Percentiles rank a stretch among this genome's conserved stretches.
phyloP scores from a whole-genome alignment of 1,284 basidiomycete genomes.

The Cerioporus squamosus region DNA sequence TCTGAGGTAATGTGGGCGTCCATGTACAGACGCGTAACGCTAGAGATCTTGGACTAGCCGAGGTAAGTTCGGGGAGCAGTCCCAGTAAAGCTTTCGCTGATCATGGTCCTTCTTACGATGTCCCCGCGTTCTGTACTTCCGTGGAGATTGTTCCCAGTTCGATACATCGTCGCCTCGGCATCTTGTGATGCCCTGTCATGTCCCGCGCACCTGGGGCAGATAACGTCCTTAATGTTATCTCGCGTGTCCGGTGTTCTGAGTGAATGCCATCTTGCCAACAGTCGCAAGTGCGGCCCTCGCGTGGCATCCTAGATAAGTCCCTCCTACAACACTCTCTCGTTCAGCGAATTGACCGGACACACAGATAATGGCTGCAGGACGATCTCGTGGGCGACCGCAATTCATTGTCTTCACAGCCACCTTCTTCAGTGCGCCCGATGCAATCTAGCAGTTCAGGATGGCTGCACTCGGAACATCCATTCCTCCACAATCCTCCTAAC shows the following conservation, averaged over 20 bases:
- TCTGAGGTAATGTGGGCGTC: background rate
- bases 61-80: slow-evolving; percentile 1
- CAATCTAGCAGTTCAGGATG: too few relatives aligned
- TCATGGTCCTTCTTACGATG: background rate
- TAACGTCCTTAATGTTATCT: slow-evolving; percentile 2
- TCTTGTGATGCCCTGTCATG: slow-evolving; percentile 1
- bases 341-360: background rate
- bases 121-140: background rate
- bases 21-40: too few relatives aligned
- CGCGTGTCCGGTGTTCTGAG: slow-evolving; percentile 13
- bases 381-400: too few relatives aligned
- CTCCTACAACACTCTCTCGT: background rate
- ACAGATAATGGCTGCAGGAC: background rate
- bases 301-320: slow-evolving; percentile 1
- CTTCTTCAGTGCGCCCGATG: too few relatives aligned
- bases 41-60: background rate
- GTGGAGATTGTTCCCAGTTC: background rate
- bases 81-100: slow-evolving; percentile 10
- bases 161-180: background rate
- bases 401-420: too few relatives aligned
- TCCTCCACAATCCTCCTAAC: too few relatives aligned
- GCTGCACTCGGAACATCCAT: too few relatives aligned
- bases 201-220: background rate
- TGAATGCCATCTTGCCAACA: slow-evolving; percentile 9
- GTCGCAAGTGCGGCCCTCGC: background rate